Conservation (phyloP, 257 asterid species). For the Primulina tabacum region DNA sequence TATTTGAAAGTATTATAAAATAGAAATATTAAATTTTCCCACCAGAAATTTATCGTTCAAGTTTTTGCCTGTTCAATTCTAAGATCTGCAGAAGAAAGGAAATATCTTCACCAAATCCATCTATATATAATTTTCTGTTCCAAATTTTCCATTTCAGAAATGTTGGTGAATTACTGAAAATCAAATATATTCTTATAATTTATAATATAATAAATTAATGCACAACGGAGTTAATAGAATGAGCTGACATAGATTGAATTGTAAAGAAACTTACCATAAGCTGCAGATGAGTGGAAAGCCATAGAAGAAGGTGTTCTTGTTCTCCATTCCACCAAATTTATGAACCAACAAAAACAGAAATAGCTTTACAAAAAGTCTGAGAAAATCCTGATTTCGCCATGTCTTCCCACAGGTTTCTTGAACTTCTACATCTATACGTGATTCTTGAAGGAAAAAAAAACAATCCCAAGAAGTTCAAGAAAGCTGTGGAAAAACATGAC, state of each 20-base stretch:
- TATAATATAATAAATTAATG: background rate
- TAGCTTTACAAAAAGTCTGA: background rate
- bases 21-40: no score
- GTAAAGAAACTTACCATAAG: background rate
- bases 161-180: background rate
- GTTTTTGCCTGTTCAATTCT: background rate
- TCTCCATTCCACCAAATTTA: background rate
- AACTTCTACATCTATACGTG: constrained; percentile 35
- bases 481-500: constrained; percentile 61
- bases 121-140: no score
- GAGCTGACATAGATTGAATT: background rate
- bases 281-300: background rate
- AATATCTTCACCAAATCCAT: background rate
- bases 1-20: no score
- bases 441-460: background rate
- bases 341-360: no score
- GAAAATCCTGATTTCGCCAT: constrained; percentile 38
- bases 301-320: background rate
- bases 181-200: no score
- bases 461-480: constrained; percentile 47
- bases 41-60: no score
- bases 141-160: no score
- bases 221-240: no score
- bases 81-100: background rate
- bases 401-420: constrained; percentile 55